phyloP scores from a whole-genome alignment of 2,329 filamentous ascomycete genomes.

The Aspergillus brunneoviolaceus region DNA sequence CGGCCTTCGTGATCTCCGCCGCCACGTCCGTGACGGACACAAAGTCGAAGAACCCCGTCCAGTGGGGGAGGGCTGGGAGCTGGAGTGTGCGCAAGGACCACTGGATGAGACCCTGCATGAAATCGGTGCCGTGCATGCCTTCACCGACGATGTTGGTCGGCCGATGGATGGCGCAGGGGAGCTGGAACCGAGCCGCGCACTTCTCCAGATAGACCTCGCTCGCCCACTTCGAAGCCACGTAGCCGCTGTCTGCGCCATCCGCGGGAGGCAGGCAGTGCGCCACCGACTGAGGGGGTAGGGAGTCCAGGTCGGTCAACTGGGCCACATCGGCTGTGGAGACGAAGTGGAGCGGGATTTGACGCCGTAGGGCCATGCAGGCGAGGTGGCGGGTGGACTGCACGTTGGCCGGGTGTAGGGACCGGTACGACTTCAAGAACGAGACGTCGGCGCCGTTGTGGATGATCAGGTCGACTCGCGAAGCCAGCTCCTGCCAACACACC shows the following conservation, averaged over 20 bases:
- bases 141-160: not conserved
- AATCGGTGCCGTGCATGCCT: not conserved
- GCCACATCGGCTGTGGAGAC: constrained; percentile 31
- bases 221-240: constrained; percentile 41
- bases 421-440: constrained; percentile 30
- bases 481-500: constrained; percentile 19
- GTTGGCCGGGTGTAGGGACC: constrained; percentile 26
- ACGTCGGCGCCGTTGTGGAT: constrained; percentile 56
- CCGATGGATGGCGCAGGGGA: not conserved
- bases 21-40: not conserved
- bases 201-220: constrained; percentile 40
- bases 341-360: constrained; percentile 31
- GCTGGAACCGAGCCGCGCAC: not conserved
- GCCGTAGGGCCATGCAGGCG: constrained; percentile 15
- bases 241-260: constrained; percentile 36
- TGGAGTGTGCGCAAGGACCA: not conserved
- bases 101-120: not conserved
- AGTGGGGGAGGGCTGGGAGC: not conserved
- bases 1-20: not conserved
- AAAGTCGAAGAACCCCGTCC: not conserved
- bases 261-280: constrained; percentile 10
- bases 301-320: constrained; percentile 29
- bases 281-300: constrained; percentile 20
- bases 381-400: constrained; percentile 27
- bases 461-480: constrained; percentile 46